phyloP scores from a whole-genome alignment of 1,284 basidiomycete genomes.

The Ustilago nuda region DNA sequence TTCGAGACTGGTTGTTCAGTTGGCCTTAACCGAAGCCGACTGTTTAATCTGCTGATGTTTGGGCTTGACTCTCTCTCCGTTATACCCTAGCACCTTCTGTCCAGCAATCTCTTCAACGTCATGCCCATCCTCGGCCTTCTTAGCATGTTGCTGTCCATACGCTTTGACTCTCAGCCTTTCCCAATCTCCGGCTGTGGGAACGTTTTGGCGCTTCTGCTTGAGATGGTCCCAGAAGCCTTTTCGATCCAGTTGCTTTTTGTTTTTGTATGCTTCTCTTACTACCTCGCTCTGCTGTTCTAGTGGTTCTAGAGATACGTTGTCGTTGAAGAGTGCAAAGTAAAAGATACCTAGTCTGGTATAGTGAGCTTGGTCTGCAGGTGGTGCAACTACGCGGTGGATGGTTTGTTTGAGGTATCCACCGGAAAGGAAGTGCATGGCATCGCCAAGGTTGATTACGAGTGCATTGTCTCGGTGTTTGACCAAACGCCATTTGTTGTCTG shows the following conservation, averaged over 20 bases:
- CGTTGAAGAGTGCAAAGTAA: slow-evolving; percentile 70
- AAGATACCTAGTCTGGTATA: slow-evolving; percentile 70
- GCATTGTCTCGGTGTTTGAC: slow-evolving; percentile 69
- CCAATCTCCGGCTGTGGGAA: slow-evolving; percentile 67
- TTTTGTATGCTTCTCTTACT: slow-evolving; percentile 49
- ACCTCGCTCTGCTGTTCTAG: slow-evolving; percentile 66
- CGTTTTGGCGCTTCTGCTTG: slow-evolving; percentile 36
- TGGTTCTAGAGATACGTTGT: slow-evolving; percentile 66
- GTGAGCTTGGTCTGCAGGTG: slow-evolving; percentile 70
- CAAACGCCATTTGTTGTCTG: slow-evolving; percentile 70
- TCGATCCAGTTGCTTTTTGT: slow-evolving; percentile 12
- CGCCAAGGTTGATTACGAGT: slow-evolving; percentile 67
- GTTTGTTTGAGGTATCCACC: slow-evolving; percentile 69
- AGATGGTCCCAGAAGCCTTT: slow-evolving; percentile 57
- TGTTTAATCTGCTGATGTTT: slow-evolving; percentile 16
- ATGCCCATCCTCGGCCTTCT: slow-evolving; percentile 64
- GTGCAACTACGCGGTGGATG: slow-evolving; percentile 70
- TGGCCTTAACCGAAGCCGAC: slow-evolving; percentile 13
- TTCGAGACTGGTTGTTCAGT: slow-evolving; percentile 7
- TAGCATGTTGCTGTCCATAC: slow-evolving; percentile 63
- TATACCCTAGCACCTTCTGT: slow-evolving; percentile 59
- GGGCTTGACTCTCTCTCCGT: slow-evolving; percentile 39
- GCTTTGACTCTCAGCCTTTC: slow-evolving; percentile 64
- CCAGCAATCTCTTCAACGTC: slow-evolving; percentile 65
- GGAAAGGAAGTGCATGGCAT: slow-evolving; percentile 65